Percentiles rank a stretch among this genome's conserved stretches.
phyloP scores from a whole-genome alignment of 2,329 filamentous ascomycete species.

The Talaromyces sp. region DNA sequence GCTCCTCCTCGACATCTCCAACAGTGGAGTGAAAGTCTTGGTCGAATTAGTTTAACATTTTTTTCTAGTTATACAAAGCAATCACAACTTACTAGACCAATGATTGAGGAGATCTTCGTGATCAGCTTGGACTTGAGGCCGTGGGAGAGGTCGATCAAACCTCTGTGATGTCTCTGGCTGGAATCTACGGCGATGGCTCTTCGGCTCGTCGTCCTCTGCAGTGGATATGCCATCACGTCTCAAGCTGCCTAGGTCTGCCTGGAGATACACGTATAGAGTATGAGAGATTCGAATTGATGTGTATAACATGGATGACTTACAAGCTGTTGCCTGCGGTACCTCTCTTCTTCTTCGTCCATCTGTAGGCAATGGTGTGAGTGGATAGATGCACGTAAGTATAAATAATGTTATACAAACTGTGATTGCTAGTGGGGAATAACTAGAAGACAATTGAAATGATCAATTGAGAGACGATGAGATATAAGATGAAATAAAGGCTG shows the following conservation, averaged over 20 bases:
- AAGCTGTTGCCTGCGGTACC: neutral
- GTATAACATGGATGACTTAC: neutral
- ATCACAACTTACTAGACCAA: neutral
- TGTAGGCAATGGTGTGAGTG: neutral
- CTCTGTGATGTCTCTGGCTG: neutral
- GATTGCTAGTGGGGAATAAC: neutral
- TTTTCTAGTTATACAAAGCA: too few relatives aligned
- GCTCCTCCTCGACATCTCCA: neutral
- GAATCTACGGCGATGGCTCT: neutral
- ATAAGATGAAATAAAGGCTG: neutral
- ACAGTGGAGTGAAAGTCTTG: neutral
- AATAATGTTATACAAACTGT: neutral
- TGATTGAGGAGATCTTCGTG: neutral
- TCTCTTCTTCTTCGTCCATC: neutral
- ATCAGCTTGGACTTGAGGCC: neutral
- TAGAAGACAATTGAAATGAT: neutral
- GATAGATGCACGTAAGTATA: neutral
- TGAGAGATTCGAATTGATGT: neutral
- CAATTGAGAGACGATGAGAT: neutral
- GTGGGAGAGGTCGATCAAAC: neutral
- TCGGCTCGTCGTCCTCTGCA: neutral
- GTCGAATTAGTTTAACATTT: neutral
- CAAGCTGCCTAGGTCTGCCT: neutral
- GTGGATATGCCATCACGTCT: neutral
- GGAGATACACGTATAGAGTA: neutral